phyloP scores from a whole-genome alignment of 192 early-diverging fungal species.

The Obelidium mucronatum region DNA sequence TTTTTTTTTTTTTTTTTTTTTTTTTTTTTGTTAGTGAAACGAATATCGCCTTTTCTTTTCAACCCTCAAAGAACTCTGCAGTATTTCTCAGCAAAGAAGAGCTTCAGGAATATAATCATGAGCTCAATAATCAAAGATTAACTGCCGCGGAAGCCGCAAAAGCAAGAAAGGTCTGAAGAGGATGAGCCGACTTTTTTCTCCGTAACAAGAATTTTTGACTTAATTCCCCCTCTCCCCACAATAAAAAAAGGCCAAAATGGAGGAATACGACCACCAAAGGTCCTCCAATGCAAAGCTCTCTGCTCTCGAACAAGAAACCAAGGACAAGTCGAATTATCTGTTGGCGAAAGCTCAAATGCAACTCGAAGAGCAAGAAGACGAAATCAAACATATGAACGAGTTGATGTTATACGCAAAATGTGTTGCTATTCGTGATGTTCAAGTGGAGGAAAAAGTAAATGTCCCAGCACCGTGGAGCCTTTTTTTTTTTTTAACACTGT shows the following conservation, averaged over 20 bases:
- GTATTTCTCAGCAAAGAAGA: constrained; percentile 51
- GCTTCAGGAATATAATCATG: constrained; percentile 41
- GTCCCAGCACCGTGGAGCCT: not conserved
- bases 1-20: not conserved
- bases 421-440: constrained; percentile 65
- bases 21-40: not conserved
- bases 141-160: constrained; percentile 50
- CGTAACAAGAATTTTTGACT: constrained; percentile 11
- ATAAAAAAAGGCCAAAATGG: constrained; percentile 53
- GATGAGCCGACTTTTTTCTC: not conserved
- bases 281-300: constrained; percentile 56
- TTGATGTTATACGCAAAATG: constrained; percentile 72
- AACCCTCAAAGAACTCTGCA: constrained; percentile 5
- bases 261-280: constrained; percentile 57
- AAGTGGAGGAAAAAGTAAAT: constrained; percentile 65
- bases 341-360: constrained; percentile 66
- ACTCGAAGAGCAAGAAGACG: constrained; percentile 71
- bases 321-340: constrained; percentile 63
- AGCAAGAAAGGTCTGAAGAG: constrained; percentile 47
- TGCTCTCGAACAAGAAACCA: constrained; percentile 59
- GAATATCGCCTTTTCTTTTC: not conserved
- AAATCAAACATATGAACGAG: constrained; percentile 72
- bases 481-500: not conserved
- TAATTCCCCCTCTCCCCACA: not conserved
- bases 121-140: constrained; percentile 39